These are phyloP conservation scores for Coniochaeta prunicola DNA, from an alignment of 2,329 filamentous ascomycete genomes.

Conservation along the genomic window DNA sequence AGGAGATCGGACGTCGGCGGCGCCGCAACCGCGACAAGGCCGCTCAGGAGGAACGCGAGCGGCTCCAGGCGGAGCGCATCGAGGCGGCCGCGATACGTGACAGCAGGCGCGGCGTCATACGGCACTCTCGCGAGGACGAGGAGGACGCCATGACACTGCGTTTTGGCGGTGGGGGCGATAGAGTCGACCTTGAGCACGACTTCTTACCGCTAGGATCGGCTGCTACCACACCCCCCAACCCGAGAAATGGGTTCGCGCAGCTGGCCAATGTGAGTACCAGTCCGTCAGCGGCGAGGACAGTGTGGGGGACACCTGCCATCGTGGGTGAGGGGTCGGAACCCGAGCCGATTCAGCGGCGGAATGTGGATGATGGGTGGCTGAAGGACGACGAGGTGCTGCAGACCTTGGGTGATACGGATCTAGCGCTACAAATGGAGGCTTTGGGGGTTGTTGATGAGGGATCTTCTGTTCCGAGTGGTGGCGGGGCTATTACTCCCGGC, in stretches of 20 bases:
- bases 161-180: conserved; percentile 15
- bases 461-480: conserved; percentile 5
- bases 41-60: conserved; percentile 76
- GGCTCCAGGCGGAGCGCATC: conserved; percentile 71
- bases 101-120: conserved; percentile 24
- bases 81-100: conserved; percentile 61
- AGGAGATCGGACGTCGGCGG: conserved; percentile 68
- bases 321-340: conserved; percentile 48
- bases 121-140: conserved; percentile 21
- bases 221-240: conserved; percentile 47
- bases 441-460: conserved; percentile 27
- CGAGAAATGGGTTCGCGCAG: conserved; percentile 55
- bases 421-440: conserved; percentile 52
- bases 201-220: conserved; percentile 53
- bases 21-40: conserved; percentile 79
- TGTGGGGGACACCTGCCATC: conserved; percentile 83
- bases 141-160: conserved; percentile 24
- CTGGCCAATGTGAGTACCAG: conserved; percentile 76
- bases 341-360: conserved; percentile 22
- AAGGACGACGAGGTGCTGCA: conserved; percentile 73
- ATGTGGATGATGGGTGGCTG: conserved; percentile 71
- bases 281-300: conserved; percentile 67
- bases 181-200: conserved; percentile 47
- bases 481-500: conserved; percentile 12
- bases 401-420: conserved; percentile 55